Percentiles rank a stretch among this genome's conserved stretches.
Conservation (phyloP, 2,329 filamentous ascomycete species). For the Colletotrichum australisinense region DNA sequence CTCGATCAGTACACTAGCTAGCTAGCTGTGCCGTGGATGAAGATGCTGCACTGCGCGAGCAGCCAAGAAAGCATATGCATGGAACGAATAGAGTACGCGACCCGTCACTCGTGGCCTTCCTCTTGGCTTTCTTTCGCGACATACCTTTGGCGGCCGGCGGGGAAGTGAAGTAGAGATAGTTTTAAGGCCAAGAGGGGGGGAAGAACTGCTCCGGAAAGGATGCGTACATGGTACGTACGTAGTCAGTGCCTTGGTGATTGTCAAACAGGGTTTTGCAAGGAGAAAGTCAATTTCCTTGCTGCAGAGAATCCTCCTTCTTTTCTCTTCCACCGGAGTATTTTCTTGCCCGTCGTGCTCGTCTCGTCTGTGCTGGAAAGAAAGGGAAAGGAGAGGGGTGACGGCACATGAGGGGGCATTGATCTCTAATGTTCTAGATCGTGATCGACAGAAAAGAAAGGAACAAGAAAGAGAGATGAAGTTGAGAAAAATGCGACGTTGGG, state of each 20-base stretch:
- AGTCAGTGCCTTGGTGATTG: no score
- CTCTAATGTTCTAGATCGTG: slow-evolving; percentile 8
- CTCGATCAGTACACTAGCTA: background rate
- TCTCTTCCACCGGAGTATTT: background rate
- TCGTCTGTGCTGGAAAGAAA: background rate
- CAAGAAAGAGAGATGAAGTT: background rate
- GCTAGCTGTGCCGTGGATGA: no score
- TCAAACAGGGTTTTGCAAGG: background rate
- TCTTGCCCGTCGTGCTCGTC: background rate
- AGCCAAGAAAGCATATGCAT: background rate
- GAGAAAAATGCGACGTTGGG: background rate
- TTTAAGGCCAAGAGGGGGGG: background rate
- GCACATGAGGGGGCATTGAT: no score
- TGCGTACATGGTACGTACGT: no score
- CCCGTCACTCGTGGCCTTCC: background rate
- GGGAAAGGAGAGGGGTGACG: no score
- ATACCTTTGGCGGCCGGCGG: background rate
- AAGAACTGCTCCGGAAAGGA: slow-evolving; percentile 3
- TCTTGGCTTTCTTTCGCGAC: background rate
- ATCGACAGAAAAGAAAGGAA: slow-evolving; percentile 1
- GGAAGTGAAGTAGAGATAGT: slow-evolving; percentile 8
- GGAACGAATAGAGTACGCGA: background rate
- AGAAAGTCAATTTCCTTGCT: background rate
- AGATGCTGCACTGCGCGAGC: background rate
- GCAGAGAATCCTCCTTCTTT: background rate